Base-by-base conservation (phyloP, 2,329 filamentous ascomycete species). In the Chaetomiaceae sp. region DNA sequence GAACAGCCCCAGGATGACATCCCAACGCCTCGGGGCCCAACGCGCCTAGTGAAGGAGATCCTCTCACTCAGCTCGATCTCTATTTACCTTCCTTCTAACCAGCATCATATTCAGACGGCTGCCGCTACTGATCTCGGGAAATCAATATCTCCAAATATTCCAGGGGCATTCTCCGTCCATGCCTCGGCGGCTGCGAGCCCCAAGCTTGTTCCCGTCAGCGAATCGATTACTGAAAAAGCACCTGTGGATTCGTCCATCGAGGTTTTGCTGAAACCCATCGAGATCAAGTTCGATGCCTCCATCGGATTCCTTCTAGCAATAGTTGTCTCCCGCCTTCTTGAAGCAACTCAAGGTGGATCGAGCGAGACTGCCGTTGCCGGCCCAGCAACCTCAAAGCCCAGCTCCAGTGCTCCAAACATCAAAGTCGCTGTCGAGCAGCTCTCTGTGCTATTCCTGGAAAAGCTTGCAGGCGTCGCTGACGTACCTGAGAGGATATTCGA, bases 141-240 rank as follows among this genome's bases (percentile, higher is more conserved):
- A 33, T 77, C 75, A 1, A 56, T 71, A 10, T 72, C 73, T n/a
- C 74, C 76, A 0, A 73, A 82, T 61, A 64, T 84, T 3, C 82
- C 82, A 1, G 84, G 82, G 0, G 76, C 82, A 2, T 86, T 86
- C 63, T 86, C 82, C 0, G 68, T 80, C 2, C 67, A 77, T 51
- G 62, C 65, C 4, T 33, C 54, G 13, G 29, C 48, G 20, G 36
- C 58, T 8, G 16, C 68, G 72, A 64, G 65, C 57, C 48, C 67
- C 56, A 40, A 49, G 57, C 9, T 65, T 63, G 56, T 47, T 57
- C 42, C 62, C 32, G 14, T 59, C 47, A 42, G 27, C 30, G 16
- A 49, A 16, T 16, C 25, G 1, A 21, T 29, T n/a, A 16, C 47
- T 16, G 49, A 52, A 30, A 29, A 51, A 14, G 3, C 56, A 32